These are phyloP conservation scores for Nothomitra cinnamomea DNA, from an alignment of 2,329 filamentous ascomycete species.

Conservation along the genomic window DNA sequence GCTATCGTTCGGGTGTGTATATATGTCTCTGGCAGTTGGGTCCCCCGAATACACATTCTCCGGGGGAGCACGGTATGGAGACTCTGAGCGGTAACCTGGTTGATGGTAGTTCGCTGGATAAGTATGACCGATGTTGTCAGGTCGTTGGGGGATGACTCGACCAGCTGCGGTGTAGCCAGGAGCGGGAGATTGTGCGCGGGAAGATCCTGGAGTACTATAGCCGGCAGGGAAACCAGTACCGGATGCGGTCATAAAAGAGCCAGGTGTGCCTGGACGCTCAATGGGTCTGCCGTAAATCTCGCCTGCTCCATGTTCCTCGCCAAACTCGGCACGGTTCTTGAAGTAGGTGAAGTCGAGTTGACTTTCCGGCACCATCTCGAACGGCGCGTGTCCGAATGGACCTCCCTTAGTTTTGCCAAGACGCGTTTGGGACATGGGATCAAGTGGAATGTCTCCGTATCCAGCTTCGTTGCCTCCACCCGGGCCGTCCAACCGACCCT, in stretches of 20 bases:
- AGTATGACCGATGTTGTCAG: background rate
- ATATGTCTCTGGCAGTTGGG: background rate
- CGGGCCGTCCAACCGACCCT: constrained; percentile 56
- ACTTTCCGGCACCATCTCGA: constrained; percentile 76
- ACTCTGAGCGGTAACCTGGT: background rate
- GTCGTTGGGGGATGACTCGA: background rate
- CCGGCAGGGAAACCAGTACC: background rate
- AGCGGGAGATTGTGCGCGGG: background rate
- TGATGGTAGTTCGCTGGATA: background rate
- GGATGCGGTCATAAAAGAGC: background rate
- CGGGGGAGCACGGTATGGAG: background rate
- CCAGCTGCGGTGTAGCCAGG: background rate
- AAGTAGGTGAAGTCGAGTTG: constrained; percentile 83
- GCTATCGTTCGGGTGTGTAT: constrained; percentile 2
- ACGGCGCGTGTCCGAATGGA: constrained; percentile 32
- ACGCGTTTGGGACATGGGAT: constrained; percentile 50
- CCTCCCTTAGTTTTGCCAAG: constrained; percentile 33
- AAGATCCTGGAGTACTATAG: background rate
- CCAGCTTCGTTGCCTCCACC: constrained; percentile 45
- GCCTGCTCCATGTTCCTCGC: constrained; percentile 49
- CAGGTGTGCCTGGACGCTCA: background rate
- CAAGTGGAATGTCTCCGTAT: constrained; percentile 68
- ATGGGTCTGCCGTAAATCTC: constrained; percentile 21
- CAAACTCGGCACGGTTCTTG: constrained; percentile 80
- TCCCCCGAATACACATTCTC: background rate